A percentile compares a stretch with the other conserved stretches of the same genome.
phyloP scores from a whole-genome alignment of 805 yeast genomes.

The Candida hungchunana region DNA sequence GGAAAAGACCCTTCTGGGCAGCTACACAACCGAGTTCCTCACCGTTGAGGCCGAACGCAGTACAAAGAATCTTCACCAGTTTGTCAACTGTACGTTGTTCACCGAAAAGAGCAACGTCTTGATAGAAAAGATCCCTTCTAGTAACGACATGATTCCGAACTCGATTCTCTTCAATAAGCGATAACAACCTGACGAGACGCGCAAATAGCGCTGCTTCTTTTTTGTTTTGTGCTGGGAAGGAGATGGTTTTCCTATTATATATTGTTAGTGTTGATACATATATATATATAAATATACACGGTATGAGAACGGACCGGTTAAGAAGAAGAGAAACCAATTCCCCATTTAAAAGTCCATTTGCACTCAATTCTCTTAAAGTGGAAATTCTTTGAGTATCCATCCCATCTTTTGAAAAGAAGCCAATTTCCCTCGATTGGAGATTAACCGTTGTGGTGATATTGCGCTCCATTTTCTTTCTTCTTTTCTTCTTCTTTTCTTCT shows the following conservation, averaged over 20 bases:
- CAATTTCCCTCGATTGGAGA: no score
- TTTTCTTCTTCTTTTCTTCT: no score
- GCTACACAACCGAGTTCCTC: slow-evolving; percentile 46
- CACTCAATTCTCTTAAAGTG: no score
- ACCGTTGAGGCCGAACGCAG: slow-evolving; percentile 36
- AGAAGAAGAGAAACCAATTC: no score
- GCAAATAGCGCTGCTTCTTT: slow-evolving; percentile 11
- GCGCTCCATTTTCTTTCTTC: no score
- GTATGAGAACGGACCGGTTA: no score
- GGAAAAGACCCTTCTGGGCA: slow-evolving; percentile 31
- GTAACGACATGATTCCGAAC: slow-evolving; percentile 25
- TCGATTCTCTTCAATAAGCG: slow-evolving; percentile 19
- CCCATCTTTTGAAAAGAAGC: no score
- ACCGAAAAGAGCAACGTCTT: slow-evolving; percentile 51
- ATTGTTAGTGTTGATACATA: no score
- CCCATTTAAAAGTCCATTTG: no score
- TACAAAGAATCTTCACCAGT: slow-evolving; percentile 36
- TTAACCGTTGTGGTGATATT: no score
- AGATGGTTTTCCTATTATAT: slow-evolving; percentile 2
- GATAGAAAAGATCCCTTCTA: slow-evolving; percentile 58
- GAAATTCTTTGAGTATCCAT: no score
- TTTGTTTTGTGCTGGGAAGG: slow-evolving; percentile 15
- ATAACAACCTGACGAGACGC: slow-evolving; percentile 12
- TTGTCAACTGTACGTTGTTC: slow-evolving; percentile 40
- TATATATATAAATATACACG: no score